Percentiles rank a stretch among this genome's conserved stretches.
Conservation (phyloP, 257 asterid species). For the Solanum sejunctum region DNA sequence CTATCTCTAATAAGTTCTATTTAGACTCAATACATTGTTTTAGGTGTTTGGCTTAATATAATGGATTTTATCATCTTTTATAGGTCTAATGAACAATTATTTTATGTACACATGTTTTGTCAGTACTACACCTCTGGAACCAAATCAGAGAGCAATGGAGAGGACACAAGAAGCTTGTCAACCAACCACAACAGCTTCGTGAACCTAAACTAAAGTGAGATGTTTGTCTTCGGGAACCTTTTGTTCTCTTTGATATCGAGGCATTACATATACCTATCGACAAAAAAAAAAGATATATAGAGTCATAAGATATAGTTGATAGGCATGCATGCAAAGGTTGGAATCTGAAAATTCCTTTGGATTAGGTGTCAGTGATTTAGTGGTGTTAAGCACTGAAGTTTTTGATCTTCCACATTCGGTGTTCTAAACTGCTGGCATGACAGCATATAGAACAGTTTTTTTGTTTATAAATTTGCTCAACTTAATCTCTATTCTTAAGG, state of each 20-base stretch:
- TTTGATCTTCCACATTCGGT: neutral
- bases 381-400: neutral
- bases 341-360: neutral
- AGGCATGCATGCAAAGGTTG: neutral
- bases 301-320: neutral
- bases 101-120: neutral
- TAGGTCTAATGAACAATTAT: neutral
- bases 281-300: neutral
- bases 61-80: neutral
- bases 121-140: constrained; percentile 54
- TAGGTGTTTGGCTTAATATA: neutral
- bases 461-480: neutral
- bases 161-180: constrained; percentile 30
- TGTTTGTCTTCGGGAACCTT: neutral
- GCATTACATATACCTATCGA: neutral
- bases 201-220: constrained; percentile 61
- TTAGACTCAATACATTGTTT: neutral
- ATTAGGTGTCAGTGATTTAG: neutral
- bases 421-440: neutral
- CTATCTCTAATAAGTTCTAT: neutral
- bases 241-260: neutral
- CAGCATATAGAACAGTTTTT: neutral
- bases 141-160: constrained; percentile 58
- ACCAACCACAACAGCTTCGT: constrained; percentile 16
- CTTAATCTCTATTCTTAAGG: neutral